These are phyloP conservation scores for Aureoboletus auriporus DNA, from an alignment of 768 basidiomycete genomes.

Conservation along the genomic window DNA sequence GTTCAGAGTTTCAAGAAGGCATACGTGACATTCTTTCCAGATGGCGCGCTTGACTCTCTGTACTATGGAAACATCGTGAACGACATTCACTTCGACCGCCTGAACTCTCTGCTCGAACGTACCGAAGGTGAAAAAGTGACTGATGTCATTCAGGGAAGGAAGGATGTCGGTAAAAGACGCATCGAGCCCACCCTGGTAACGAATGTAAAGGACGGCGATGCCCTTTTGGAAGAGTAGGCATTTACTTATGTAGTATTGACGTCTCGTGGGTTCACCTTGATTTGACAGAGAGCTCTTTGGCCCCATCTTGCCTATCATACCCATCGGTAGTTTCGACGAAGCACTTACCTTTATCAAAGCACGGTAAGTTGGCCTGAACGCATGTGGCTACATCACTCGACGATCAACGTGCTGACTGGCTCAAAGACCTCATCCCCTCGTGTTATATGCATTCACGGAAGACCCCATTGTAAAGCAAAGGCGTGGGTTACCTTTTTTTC, in stretches of 20 bases:
- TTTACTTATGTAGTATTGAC: not conserved
- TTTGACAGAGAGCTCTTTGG: slow-evolving; percentile 65
- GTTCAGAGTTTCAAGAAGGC: slow-evolving; percentile 41
- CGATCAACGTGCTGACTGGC: slow-evolving; percentile 6
- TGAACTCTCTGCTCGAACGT: slow-evolving; percentile 45
- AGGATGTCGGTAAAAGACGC: slow-evolving; percentile 32
- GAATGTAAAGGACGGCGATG: slow-evolving; percentile 50
- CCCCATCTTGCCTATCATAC: slow-evolving; percentile 61
- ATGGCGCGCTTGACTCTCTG: slow-evolving; percentile 42
- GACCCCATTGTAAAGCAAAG: slow-evolving; percentile 36
- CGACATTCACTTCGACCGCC: slow-evolving; percentile 48
- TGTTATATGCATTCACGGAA: slow-evolving; percentile 62
- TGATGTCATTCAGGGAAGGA: slow-evolving; percentile 42
- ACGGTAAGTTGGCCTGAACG: slow-evolving; percentile 34
- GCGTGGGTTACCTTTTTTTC: slow-evolving; percentile 25
- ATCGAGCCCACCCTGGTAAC: slow-evolving; percentile 61
- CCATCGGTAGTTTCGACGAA: slow-evolving; percentile 51
- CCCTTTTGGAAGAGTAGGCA: slow-evolving; percentile 55
- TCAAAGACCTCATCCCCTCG: slow-evolving; percentile 53
- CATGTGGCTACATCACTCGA: too few relatives aligned
- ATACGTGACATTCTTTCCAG: slow-evolving; percentile 49
- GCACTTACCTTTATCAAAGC: slow-evolving; percentile 53
- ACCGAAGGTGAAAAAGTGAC: slow-evolving; percentile 56
- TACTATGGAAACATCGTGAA: slow-evolving; percentile 52
- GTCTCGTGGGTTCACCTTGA: not conserved